Conservation (phyloP, 257 asterid genomes). For the Sherardia arvensis region DNA sequence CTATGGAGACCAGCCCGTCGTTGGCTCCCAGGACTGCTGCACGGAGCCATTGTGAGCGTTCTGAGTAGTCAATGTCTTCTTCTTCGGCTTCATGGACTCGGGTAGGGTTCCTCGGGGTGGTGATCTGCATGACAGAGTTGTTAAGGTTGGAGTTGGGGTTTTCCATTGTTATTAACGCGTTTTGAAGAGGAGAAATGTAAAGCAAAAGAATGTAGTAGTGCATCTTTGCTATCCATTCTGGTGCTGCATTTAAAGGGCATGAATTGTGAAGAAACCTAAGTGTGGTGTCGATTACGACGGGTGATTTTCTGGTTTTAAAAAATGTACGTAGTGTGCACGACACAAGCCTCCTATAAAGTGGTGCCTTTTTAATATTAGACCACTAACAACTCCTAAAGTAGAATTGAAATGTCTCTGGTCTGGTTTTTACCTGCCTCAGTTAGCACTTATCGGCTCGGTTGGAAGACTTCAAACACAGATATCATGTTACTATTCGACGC, state of each 20-base stretch:
- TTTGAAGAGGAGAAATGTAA: neutral
- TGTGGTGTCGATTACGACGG: neutral
- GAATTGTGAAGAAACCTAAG: neutral
- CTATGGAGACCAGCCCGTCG: constrained; percentile 58
- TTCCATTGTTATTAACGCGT: constrained; percentile 25
- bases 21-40: constrained; percentile 69
- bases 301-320: neutral
- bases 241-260: constrained; percentile 30
- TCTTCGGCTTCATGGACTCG: constrained; percentile 10
- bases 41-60: constrained; percentile 70
- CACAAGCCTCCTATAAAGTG: constrained; percentile 21
- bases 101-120: constrained; percentile 15
- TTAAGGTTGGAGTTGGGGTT: neutral
- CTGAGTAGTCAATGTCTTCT: constrained; percentile 40
- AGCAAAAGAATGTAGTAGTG: constrained; percentile 3
- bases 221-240: constrained; percentile 8
- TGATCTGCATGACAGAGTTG: constrained; percentile 25
- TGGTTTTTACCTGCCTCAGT: neutral
- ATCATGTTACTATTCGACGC: too few species aligned
- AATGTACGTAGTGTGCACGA: constrained; percentile 17
- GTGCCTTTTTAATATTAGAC: constrained; percentile 4
- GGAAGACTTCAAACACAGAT: too few species aligned
- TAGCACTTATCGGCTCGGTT: too few species aligned
- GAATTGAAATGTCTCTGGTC: neutral
- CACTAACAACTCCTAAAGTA: neutral